Evolutionary conservation across 2,329 filamentous ascomycete species (phyloP).

Genomic region (Trichoderma koningiopsis): DNA sequence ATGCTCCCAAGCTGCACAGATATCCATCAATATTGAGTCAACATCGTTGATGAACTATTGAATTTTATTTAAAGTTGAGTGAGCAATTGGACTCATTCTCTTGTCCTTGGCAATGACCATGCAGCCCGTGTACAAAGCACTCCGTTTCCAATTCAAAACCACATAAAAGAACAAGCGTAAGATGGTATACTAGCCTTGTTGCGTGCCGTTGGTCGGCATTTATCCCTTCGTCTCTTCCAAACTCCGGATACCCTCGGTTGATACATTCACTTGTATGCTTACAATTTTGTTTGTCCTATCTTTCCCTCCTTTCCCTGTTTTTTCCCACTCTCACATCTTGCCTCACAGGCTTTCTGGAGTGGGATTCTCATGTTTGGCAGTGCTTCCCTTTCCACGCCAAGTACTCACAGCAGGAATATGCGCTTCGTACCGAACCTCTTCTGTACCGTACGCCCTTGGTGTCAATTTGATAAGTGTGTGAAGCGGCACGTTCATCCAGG

Average conservation of each 20-base stretch:
- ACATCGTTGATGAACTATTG: not conserved
- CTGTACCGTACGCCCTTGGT: slow-evolving; percentile 88
- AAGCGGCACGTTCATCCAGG: slow-evolving; percentile 98
- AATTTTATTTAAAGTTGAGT: slow-evolving; percentile 7
- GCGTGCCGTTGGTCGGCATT: slow-evolving; percentile 14
- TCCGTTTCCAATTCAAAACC: slow-evolving; percentile 10
- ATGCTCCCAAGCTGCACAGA: not conserved
- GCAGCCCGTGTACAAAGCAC: slow-evolving; percentile 15
- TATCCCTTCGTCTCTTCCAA: slow-evolving; percentile 10
- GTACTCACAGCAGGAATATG: slow-evolving; percentile 96
- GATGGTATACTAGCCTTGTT: slow-evolving; percentile 13
- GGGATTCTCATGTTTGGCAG: slow-evolving; percentile 80
- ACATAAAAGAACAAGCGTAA: slow-evolving; percentile 3
- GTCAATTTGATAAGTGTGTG: slow-evolving; percentile 97
- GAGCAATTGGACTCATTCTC: not conserved
- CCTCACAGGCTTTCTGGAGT: slow-evolving; percentile 39
- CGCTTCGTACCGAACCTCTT: slow-evolving; percentile 83
- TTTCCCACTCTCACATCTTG: not conserved
- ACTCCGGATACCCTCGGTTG: slow-evolving; percentile 2
- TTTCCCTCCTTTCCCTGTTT: too few relatives aligned
- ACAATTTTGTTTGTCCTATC: not conserved
- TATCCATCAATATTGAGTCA: not conserved
- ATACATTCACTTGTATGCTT: slow-evolving; percentile 1
- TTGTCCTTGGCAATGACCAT: not conserved
- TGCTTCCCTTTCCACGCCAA: slow-evolving; percentile 91